phyloP scores from a whole-genome alignment of 164 flowering plant genomes.

The Dillenia suffruticosa region DNA sequence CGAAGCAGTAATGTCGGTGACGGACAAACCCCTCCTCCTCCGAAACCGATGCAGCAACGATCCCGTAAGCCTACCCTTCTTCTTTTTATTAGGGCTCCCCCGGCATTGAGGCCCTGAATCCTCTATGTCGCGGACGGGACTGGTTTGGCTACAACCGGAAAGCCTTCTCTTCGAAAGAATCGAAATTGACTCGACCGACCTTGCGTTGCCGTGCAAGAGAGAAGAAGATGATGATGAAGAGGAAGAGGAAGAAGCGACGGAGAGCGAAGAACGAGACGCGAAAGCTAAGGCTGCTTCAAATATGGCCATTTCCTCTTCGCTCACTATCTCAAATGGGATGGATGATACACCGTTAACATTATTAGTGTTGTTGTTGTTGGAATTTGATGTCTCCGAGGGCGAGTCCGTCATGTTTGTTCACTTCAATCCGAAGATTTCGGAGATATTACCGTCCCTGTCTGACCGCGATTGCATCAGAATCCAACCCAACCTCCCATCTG shows the following conservation, averaged over 20 bases:
- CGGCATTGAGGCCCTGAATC: slow-evolving; percentile 29
- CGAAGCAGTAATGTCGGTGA: slow-evolving; percentile 72
- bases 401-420: too few species aligned
- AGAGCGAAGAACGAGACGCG: slow-evolving; percentile 19
- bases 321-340: slow-evolving; percentile 66
- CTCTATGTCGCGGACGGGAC: slow-evolving; percentile 40
- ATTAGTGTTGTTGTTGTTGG: too few species aligned
- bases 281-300: slow-evolving; percentile 63
- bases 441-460: too few species aligned
- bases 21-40: slow-evolving; percentile 51
- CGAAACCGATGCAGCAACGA: slow-evolving; percentile 55
- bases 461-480: too few species aligned
- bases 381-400: too few species aligned
- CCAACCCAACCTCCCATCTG: too few species aligned
- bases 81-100: slow-evolving; percentile 20
- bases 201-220: slow-evolving; percentile 17
- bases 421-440: too few species aligned
- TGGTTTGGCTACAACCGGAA: slow-evolving; percentile 11
- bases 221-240: slow-evolving; percentile 6
- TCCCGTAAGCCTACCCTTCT: slow-evolving; percentile 24
- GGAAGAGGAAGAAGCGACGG: slow-evolving; percentile 10
- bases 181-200: slow-evolving; percentile 32
- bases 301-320: slow-evolving; percentile 83
- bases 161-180: slow-evolving; percentile 35
- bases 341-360: too few species aligned